Percentiles rank a stretch among this genome's conserved stretches.
phyloP scores from a whole-genome alignment of 2,329 filamentous ascomycete species.

The Pseudocercospora crystallina region DNA sequence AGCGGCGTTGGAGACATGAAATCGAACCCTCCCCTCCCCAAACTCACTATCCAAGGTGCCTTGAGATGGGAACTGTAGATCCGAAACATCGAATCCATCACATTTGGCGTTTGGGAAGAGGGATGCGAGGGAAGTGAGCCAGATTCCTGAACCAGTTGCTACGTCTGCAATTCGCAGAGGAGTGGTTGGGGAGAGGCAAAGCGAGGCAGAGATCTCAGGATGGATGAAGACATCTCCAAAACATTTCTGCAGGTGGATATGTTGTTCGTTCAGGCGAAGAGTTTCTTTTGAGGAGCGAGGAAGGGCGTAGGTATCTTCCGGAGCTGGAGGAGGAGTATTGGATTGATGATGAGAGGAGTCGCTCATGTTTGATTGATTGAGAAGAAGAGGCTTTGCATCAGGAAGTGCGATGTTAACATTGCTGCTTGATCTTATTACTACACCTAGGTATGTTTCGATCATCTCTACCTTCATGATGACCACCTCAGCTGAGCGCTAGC shows the following conservation, averaged over 20 bases:
- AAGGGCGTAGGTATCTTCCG: conserved; percentile 5
- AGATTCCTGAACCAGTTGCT: conserved; percentile 8
- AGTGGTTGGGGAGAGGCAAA: neutral
- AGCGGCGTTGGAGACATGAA: conserved; percentile 4
- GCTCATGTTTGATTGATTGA: too few relatives aligned
- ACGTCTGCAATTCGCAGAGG: conserved; percentile 13
- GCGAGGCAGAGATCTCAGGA: neutral
- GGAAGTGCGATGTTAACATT: too few relatives aligned
- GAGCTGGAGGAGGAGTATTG: neutral
- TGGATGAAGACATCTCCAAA: conserved; percentile 1
- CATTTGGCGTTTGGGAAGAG: neutral
- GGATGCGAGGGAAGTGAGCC: neutral
- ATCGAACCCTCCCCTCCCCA: neutral
- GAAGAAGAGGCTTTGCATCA: too few relatives aligned
- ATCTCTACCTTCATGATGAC: too few relatives aligned
- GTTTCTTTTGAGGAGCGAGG: conserved; percentile 2
- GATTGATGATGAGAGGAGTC: too few relatives aligned
- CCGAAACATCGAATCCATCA: conserved; percentile 15
- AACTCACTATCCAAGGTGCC: neutral
- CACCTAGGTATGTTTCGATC: too few relatives aligned
- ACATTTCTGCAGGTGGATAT: conserved; percentile 1
- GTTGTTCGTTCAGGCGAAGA: neutral
- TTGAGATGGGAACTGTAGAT: conserved; percentile 6
- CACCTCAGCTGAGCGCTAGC: too few relatives aligned
- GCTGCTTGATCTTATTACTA: too few relatives aligned